Percentiles rank a stretch among this genome's conserved stretches.
Evolutionary conservation across 139 green algal species (phyloP).

Genomic region (Tetraselmis chui): DNA sequence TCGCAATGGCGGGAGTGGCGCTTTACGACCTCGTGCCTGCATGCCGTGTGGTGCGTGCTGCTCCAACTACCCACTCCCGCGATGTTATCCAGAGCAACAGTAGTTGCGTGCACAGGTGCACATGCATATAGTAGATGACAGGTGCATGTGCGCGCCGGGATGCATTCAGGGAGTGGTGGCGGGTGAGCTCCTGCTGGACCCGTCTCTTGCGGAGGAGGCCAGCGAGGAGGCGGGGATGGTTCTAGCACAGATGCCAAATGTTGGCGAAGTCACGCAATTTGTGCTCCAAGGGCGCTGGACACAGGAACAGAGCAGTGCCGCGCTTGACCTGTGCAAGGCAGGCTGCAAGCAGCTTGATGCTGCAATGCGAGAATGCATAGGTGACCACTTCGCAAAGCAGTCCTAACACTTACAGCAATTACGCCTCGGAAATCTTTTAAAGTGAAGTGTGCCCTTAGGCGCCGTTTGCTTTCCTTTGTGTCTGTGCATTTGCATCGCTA

Average conservation of each 20-base stretch:
- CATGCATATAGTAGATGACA: no score
- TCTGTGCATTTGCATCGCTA: no score
- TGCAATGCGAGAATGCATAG: background rate
- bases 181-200: background rate
- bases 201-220: background rate
- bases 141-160: no score
- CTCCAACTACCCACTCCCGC: no score
- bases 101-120: no score
- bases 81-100: no score
- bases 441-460: no score
- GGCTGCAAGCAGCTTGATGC: background rate
- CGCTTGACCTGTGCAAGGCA: background rate
- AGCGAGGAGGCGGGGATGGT: background rate
- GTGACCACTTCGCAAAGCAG: background rate
- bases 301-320: background rate
- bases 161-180: background rate
- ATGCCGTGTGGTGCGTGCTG: background rate
- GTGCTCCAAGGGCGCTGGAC: background rate
- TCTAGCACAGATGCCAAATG: background rate
- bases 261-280: background rate
- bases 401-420: no score
- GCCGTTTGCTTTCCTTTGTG: no score
- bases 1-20: background rate
- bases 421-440: no score
- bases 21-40: background rate